These are phyloP conservation scores for Diplodia corticola DNA, from an alignment of 2,329 filamentous ascomycete genomes.

Conservation along the genomic window DNA sequence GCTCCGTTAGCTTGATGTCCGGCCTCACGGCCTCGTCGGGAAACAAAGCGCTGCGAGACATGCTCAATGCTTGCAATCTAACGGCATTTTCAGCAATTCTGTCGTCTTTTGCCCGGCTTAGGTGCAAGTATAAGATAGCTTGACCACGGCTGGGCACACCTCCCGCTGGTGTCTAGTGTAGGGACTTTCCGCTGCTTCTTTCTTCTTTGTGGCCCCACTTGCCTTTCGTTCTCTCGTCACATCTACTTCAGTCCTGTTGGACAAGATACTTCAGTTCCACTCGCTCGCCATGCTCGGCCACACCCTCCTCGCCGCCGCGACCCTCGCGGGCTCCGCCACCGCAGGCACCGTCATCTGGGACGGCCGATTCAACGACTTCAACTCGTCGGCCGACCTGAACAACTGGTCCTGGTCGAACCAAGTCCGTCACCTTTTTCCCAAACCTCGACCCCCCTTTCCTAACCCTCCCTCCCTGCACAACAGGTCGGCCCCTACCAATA, in stretches of 20 bases:
- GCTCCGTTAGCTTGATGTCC: slow-evolving; percentile 7
- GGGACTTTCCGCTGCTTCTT: not conserved
- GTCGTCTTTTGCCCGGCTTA: not conserved
- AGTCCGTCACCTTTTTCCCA: not conserved
- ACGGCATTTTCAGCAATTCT: not conserved
- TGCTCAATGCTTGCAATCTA: not conserved
- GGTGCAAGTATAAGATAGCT: not conserved
- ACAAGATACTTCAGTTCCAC: not conserved
- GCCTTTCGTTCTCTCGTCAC: not conserved
- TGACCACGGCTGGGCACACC: not conserved
- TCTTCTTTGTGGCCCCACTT: not conserved
- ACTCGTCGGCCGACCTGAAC: slow-evolving; percentile 55
- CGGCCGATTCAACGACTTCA: slow-evolving; percentile 64
- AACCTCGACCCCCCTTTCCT: no score
- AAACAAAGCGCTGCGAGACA: not conserved
- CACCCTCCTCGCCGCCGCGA: not conserved
- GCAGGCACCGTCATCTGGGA: slow-evolving; percentile 60
- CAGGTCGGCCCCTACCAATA: slow-evolving; percentile 70
- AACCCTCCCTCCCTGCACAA: not conserved
- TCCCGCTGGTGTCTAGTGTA: not conserved
- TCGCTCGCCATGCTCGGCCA: slow-evolving; percentile 2
- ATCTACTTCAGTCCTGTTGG: not conserved
- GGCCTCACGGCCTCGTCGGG: not conserved
- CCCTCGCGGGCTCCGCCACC: slow-evolving; percentile 7
- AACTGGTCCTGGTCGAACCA: slow-evolving; percentile 42